phyloP scores from a whole-genome alignment of 2,329 filamentous ascomycete species.

The Aspergillus pseudonomiae region DNA sequence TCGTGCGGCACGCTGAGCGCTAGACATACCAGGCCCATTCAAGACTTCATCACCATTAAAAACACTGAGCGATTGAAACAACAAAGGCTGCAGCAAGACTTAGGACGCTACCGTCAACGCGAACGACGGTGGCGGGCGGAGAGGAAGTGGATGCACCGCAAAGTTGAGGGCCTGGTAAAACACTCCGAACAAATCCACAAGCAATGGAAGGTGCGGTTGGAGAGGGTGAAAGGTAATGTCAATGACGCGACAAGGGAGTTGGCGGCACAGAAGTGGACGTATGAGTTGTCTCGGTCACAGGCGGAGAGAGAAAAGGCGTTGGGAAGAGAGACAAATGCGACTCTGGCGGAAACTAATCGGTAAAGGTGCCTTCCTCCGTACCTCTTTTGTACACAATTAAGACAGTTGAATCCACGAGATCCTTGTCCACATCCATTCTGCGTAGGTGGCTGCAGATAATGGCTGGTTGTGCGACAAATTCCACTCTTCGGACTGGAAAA shows the following conservation, averaged over 20 bases:
- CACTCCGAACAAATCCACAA: constrained; percentile 19
- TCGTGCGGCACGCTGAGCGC: constrained; percentile 27
- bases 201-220: constrained; percentile 18
- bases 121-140: constrained; percentile 22
- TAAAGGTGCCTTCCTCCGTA: background rate
- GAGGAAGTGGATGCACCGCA: constrained; percentile 22
- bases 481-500: background rate
- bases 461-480: background rate
- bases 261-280: background rate
- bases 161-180: constrained; percentile 24
- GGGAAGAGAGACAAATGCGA: background rate
- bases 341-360: background rate
- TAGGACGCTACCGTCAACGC: constrained; percentile 21
- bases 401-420: background rate
- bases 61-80: constrained; percentile 21
- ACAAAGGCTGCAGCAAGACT: constrained; percentile 23
- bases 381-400: background rate
- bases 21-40: constrained; percentile 28
- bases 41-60: constrained; percentile 31
- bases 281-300: background rate
- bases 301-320: background rate
- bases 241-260: background rate
- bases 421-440: background rate
- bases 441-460: background rate
- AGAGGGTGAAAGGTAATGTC: background rate